phyloP scores from a whole-genome alignment of 2,329 filamentous ascomycete species.

The Colletotrichum spaethianum region DNA sequence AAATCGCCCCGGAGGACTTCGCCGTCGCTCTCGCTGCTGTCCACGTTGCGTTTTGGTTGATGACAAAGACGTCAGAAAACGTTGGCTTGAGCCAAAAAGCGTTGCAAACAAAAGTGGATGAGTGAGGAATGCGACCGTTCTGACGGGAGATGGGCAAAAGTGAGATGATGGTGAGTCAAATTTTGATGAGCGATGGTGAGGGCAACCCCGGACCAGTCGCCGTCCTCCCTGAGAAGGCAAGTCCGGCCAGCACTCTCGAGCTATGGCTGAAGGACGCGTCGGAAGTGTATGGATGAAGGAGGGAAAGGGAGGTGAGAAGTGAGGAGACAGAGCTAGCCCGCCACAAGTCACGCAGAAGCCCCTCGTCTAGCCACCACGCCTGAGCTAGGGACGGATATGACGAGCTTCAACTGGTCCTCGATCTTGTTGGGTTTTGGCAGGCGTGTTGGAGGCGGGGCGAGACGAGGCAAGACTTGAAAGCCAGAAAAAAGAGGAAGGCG shows the following conservation, averaged over 20 bases:
- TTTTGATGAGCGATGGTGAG: slow-evolving; percentile 24
- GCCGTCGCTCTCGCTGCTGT: slow-evolving; percentile 4
- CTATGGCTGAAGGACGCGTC: slow-evolving; percentile 1
- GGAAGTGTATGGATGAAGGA: background rate
- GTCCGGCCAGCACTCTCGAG: slow-evolving; percentile 22
- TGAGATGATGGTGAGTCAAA: slow-evolving; percentile 36
- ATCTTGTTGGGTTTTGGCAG: background rate
- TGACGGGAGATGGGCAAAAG: background rate
- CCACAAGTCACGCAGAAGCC: slow-evolving; percentile 5
- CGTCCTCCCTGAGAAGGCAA: slow-evolving; percentile 26
- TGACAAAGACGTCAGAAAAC: background rate
- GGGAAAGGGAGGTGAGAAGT: background rate
- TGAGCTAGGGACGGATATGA: slow-evolving; percentile 10
- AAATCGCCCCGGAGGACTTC: slow-evolving; percentile 17
- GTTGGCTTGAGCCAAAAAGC: background rate
- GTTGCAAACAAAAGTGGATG: background rate
- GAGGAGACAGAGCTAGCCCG: background rate
- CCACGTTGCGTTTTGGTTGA: background rate
- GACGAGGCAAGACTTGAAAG: slow-evolving; percentile 5
- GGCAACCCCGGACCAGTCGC: slow-evolving; percentile 7
- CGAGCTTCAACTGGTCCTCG: background rate
- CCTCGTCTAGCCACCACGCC: background rate
- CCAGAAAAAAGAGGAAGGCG: slow-evolving; percentile 5
- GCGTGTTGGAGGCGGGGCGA: background rate
- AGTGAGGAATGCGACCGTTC: slow-evolving; percentile 21